A percentile compares a stretch with the other conserved stretches of the same genome.
phyloP scores from a whole-genome alignment of 345 rosid genomes.

The Leavenworthia alabamica region DNA sequence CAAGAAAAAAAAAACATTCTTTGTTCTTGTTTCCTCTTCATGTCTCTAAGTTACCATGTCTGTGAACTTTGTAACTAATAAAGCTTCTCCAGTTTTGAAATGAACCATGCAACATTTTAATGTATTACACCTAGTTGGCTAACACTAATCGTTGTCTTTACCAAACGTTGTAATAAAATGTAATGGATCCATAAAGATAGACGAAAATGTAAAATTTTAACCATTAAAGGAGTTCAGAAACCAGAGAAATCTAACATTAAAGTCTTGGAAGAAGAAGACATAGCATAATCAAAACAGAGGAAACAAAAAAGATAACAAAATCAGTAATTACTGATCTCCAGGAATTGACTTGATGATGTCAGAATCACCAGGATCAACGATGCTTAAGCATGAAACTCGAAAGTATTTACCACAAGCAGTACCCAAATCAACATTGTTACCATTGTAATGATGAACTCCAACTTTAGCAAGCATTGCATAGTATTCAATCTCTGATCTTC shows the following conservation, averaged over 20 bases:
- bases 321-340: slow-evolving; percentile 22
- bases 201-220: too few species aligned
- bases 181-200: too few species aligned
- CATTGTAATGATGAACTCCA: slow-evolving; percentile 32
- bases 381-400: slow-evolving; percentile 73
- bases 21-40: neutral
- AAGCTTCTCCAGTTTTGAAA: too few species aligned
- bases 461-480: slow-evolving; percentile 33
- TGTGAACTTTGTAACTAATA: too few species aligned
- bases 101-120: too few species aligned
- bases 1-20: neutral
- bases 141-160: neutral
- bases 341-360: slow-evolving; percentile 71
- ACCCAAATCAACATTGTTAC: slow-evolving; percentile 68
- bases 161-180: too few species aligned
- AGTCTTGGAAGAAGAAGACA: slow-evolving; percentile 16
- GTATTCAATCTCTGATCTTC: slow-evolving; percentile 76
- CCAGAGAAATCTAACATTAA: neutral
- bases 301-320: neutral
- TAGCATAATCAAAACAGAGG: neutral
- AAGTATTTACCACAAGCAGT: slow-evolving; percentile 76
- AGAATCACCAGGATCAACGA: slow-evolving; percentile 66
- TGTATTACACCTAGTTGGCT: neutral
- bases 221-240: too few species aligned
- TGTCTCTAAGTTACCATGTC: too few species aligned